Evolutionary conservation across 1,139 yeast genomes (phyloP).

Genomic region (Pichia sp.): DNA sequence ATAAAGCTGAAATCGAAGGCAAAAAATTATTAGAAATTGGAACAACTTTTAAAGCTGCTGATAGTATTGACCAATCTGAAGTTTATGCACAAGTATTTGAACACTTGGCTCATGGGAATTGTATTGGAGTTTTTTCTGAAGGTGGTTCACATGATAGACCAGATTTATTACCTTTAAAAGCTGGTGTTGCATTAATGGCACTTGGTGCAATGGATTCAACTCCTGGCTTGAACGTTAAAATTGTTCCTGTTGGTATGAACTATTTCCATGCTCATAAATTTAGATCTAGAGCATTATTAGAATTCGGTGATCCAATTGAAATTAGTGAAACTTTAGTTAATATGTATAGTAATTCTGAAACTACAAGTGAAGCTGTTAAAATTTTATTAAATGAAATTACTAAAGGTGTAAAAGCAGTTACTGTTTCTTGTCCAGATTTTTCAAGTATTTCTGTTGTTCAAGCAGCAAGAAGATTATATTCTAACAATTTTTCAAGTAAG

Average conservation of each 20-base stretch:
- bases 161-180: constrained; percentile 82
- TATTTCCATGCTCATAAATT: constrained; percentile 95
- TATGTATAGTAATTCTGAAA: constrained; percentile 57
- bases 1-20: constrained; percentile 32
- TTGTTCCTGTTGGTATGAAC: constrained; percentile 96
- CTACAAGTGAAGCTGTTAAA: constrained; percentile 67
- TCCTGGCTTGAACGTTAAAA: constrained; percentile 68
- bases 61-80: constrained; percentile 73
- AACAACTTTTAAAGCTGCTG: constrained; percentile 65
- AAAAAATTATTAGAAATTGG: constrained; percentile 43
- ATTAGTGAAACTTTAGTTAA: constrained; percentile 59
- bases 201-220: constrained; percentile 77
- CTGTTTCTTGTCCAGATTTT: constrained; percentile 88
- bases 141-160: constrained; percentile 97
- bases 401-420: constrained; percentile 76
- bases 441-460: constrained; percentile 90
- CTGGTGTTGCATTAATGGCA: constrained; percentile 98
- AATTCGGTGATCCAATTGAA: constrained; percentile 85
- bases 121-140: constrained; percentile 93
- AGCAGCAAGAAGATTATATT: constrained; percentile 85
- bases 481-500: constrained; percentile 61
- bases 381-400: constrained; percentile 66
- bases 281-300: constrained; percentile 89
- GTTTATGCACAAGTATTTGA: constrained; percentile 80
- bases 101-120: constrained; percentile 71